A percentile compares a stretch with the other conserved stretches of the same genome.
These are phyloP conservation scores for Penicillium sp. DNA, from an alignment of 2,329 filamentous ascomycete species.

Conservation along the genomic window DNA sequence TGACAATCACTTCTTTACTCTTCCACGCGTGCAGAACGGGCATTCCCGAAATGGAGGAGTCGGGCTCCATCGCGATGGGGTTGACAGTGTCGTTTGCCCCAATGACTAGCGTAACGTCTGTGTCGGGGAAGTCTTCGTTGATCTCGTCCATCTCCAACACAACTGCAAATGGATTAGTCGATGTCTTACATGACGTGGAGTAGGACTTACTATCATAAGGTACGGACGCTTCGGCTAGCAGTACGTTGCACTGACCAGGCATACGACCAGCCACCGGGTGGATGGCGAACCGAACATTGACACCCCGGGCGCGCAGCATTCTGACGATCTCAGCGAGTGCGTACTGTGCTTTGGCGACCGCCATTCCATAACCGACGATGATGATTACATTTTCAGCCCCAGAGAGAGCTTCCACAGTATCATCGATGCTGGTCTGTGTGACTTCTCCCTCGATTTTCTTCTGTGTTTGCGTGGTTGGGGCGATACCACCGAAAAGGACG, in stretches of 20 bases:
- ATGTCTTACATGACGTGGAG: background rate
- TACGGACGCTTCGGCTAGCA: constrained; percentile 84
- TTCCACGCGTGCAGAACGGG: constrained; percentile 92
- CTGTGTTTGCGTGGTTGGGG: constrained; percentile 61
- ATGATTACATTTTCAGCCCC: constrained; percentile 86
- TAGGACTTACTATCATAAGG: constrained; percentile 72
- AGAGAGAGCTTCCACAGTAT: constrained; percentile 74
- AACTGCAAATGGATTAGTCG: constrained; percentile 46
- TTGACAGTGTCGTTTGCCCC: constrained; percentile 94
- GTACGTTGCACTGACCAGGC: constrained; percentile 91
- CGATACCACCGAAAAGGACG: constrained; percentile 82
- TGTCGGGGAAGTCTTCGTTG: constrained; percentile 86
- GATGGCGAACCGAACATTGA: constrained; percentile 86
- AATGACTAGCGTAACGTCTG: constrained; percentile 85
- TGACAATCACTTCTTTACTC: constrained; percentile 88
- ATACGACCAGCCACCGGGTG: constrained; percentile 89
- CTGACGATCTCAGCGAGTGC: constrained; percentile 81
- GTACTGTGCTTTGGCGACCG: constrained; percentile 90
- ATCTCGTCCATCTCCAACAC: constrained; percentile 96
- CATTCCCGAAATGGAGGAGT: constrained; percentile 87
- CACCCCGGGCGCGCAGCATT: constrained; percentile 72
- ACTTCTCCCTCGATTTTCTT: constrained; percentile 80
- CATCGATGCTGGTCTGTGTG: constrained; percentile 77
- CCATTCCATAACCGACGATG: constrained; percentile 92
- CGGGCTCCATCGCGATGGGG: constrained; percentile 82